Conservation (phyloP, 208 protist species). For the Leishmania tropica region DNA sequence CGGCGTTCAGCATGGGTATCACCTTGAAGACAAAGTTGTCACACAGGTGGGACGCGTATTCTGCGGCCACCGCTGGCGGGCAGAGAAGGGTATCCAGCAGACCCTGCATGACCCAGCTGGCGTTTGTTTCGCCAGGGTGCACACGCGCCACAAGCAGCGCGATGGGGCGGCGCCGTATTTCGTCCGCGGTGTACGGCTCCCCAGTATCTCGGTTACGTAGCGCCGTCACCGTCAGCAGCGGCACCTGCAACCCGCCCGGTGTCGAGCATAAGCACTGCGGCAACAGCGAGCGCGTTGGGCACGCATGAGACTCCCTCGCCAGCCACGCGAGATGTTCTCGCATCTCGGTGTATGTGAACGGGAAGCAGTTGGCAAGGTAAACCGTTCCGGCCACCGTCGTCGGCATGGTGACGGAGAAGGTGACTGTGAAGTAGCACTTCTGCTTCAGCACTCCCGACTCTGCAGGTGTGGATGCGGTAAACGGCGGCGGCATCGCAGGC, state of each 20-base stretch:
- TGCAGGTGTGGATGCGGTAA: constrained; percentile 1
- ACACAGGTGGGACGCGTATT: constrained; percentile 41
- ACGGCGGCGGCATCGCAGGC: background rate
- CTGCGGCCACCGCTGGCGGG: constrained; percentile 9
- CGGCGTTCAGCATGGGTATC: constrained; percentile 98
- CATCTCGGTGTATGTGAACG: constrained; percentile 96
- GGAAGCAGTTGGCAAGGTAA: constrained; percentile 96
- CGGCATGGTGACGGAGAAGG: constrained; percentile 90
- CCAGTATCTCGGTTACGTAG: constrained; percentile 16
- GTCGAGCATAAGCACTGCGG: constrained; percentile 87
- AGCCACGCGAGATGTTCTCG: constrained; percentile 51
- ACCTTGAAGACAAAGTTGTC: constrained; percentile 93
- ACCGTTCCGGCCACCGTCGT: constrained; percentile 61
- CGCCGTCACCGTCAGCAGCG: constrained; percentile 93
- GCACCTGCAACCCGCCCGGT: constrained; percentile 80
- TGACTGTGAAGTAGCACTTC: constrained; percentile 91
- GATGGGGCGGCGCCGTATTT: constrained; percentile 68
- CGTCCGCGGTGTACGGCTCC: constrained; percentile 34
- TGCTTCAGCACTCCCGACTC: constrained; percentile 9
- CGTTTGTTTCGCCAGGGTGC: constrained; percentile 97
- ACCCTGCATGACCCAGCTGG: constrained; percentile 96
- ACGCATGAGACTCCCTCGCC: constrained; percentile 9
- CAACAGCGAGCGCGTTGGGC: constrained; percentile 5
- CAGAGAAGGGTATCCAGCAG: constrained; percentile 88
- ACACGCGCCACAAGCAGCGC: constrained; percentile 94